Conservation (phyloP, 768 basidiomycete genomes). For the Auricularia sp. region DNA sequence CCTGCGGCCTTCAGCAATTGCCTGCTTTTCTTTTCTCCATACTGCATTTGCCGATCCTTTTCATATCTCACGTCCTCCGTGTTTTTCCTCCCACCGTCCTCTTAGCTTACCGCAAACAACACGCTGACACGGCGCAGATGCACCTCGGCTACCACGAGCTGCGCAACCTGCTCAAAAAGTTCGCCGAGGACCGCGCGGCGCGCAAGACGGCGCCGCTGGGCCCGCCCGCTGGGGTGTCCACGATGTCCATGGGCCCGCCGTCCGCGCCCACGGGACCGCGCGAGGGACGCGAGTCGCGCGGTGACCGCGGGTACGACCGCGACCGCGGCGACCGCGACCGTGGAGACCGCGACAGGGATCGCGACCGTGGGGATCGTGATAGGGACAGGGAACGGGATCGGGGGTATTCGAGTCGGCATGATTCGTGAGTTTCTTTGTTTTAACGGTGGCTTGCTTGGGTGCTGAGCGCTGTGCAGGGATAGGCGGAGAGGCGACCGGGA, state of each 20-base stretch:
- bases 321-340: slow-evolving; percentile 51
- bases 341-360: slow-evolving; percentile 48
- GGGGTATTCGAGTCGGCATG: slow-evolving; percentile 9
- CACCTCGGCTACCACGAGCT: slow-evolving; percentile 98
- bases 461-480: slow-evolving; percentile 33
- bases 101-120: too few relatives aligned
- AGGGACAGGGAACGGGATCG: slow-evolving; percentile 36
- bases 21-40: too few relatives aligned
- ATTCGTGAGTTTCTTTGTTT: slow-evolving; percentile 12
- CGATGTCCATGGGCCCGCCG: slow-evolving; percentile 23
- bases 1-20: too few relatives aligned
- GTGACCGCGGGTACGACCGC: slow-evolving; percentile 36
- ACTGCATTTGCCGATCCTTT: too few relatives aligned
- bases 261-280: slow-evolving; percentile 20
- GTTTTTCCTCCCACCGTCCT: background rate
- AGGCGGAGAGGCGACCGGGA: slow-evolving; percentile 56
- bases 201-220: slow-evolving; percentile 50
- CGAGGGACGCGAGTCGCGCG: slow-evolving; percentile 12
- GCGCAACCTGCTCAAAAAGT: slow-evolving; percentile 84
- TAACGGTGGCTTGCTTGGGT: background rate
- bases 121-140: slow-evolving; percentile 51
- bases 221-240: slow-evolving; percentile 11
- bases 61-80: background rate
- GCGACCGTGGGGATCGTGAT: slow-evolving; percentile 58
- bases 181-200: slow-evolving; percentile 84